A percentile compares a stretch with the other conserved stretches of the same genome.
Conservation (phyloP, 805 yeast genomes). For the Wickerhamomyces rabaulensis region DNA sequence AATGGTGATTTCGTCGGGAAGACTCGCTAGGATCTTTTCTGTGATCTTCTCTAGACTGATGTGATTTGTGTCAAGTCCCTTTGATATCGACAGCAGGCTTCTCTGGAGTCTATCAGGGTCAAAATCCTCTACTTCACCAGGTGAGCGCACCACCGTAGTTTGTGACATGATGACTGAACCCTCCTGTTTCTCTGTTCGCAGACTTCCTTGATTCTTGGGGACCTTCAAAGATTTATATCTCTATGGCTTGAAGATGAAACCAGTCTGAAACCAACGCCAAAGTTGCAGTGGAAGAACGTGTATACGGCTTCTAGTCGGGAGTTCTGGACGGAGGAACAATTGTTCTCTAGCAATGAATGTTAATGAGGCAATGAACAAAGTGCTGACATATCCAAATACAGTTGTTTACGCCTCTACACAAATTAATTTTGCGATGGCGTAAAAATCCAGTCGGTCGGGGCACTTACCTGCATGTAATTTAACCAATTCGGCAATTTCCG, state of each 20-base stretch:
- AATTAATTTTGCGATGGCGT: neutral
- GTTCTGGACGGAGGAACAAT: too few species aligned
- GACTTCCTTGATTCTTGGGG: too few species aligned
- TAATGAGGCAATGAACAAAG: too few species aligned
- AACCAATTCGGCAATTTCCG: neutral
- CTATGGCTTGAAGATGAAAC: too few species aligned
- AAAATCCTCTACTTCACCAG: neutral
- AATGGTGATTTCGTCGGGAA: constrained; percentile 90
- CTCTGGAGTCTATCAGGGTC: neutral
- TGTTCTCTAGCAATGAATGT: too few species aligned
- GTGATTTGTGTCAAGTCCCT: neutral
- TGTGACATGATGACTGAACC: constrained; percentile 1
- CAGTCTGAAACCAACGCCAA: too few species aligned
- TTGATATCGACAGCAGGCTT: neutral
- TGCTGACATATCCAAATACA: too few species aligned
- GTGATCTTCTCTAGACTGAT: neutral
- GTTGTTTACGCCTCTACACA: neutral
- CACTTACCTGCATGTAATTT: neutral
- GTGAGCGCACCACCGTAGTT: neutral
- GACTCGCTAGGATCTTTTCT: constrained; percentile 24
- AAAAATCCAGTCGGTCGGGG: too few species aligned
- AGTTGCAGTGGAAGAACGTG: too few species aligned
- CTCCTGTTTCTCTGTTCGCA: too few species aligned
- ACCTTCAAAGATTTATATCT: too few species aligned
- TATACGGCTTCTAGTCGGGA: too few species aligned